Evolutionary conservation across 2,329 filamentous ascomycete genomes (phyloP).

Genomic region (Beauveria caledonica): DNA sequence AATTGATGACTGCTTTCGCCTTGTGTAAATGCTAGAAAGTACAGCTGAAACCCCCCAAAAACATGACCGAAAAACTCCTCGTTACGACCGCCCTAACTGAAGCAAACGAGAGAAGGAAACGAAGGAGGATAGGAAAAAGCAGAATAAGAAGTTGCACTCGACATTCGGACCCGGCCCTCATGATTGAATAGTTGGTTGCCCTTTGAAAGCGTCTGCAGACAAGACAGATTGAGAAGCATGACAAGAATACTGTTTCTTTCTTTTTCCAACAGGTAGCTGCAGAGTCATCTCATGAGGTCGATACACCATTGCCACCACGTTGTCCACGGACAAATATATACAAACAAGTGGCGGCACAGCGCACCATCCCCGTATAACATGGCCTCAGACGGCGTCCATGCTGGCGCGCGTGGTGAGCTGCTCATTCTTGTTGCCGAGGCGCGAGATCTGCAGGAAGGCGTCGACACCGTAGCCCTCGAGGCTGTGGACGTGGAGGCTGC

Average conservation of each 20-base stretch:
- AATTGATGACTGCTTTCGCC: background rate
- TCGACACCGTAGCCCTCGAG: conserved; percentile 94
- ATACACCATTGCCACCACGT: background rate
- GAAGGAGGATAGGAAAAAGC: background rate
- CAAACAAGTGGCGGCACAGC: background rate
- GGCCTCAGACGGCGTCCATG: conserved; percentile 61
- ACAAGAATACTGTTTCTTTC: background rate
- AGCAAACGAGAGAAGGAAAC: background rate
- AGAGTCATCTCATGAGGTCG: background rate
- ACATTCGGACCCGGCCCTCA: background rate
- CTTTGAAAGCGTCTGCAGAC: background rate
- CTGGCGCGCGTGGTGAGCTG: conserved; percentile 71
- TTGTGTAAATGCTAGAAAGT: background rate
- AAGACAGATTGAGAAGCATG: background rate
- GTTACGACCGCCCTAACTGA: background rate
- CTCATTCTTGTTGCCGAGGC: conserved; percentile 96
- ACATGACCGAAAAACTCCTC: conserved; percentile 1
- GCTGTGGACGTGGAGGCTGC: conserved; percentile 81
- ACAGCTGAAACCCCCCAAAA: background rate
- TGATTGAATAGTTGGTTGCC: too few relatives aligned
- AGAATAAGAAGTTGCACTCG: background rate
- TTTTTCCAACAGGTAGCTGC: too few relatives aligned
- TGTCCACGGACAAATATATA: background rate
- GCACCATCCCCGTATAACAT: background rate
- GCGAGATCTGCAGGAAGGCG: conserved; percentile 91